Evolutionary conservation across 2,329 filamentous ascomycete species (phyloP).

Genomic region (Escovopsis sp.): DNA sequence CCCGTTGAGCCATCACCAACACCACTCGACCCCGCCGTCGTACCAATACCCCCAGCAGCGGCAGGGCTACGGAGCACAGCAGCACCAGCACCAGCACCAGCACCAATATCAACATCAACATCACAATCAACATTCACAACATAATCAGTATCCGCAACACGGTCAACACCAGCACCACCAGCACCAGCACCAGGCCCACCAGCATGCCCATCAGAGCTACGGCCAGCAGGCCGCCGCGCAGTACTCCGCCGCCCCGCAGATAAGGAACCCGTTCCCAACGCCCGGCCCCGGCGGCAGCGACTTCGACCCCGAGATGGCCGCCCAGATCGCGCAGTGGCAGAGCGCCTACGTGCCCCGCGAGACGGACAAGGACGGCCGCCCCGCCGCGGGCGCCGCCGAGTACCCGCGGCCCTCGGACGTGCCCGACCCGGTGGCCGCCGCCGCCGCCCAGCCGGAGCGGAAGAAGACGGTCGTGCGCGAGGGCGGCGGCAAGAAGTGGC

Average conservation of each 20-base stretch:
- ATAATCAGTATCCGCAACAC: conserved; percentile 8
- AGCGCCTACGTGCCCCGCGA: conserved; percentile 66
- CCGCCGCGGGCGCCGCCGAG: conserved; percentile 12
- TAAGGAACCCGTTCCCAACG: conserved; percentile 66
- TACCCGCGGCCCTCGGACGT: conserved; percentile 17
- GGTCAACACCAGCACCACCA: conserved; percentile 28
- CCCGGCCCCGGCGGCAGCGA: conserved; percentile 32
- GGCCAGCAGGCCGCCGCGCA: conserved; percentile 15
- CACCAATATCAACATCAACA: conserved; percentile 22
- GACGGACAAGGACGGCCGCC: conserved; percentile 19
- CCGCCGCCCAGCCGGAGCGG: conserved; percentile 34
- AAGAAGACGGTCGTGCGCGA: conserved; percentile 78
- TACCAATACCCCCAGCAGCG: conserved; percentile 14
- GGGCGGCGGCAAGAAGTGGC: conserved; percentile 87
- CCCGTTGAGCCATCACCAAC: conserved; percentile 11
- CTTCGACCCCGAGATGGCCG: conserved; percentile 68
- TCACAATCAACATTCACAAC: conserved; percentile 5
- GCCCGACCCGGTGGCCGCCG: conserved; percentile 23
- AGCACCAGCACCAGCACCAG: conserved; percentile 14
- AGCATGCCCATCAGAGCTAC: conserved; percentile 19
- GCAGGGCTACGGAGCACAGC: conserved; percentile 10
- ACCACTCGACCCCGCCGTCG: conserved; percentile 10
- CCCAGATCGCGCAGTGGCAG: conserved; percentile 90
- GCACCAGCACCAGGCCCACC: conserved; percentile 28
- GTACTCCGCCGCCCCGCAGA: conserved; percentile 47